A percentile compares a stretch with the other conserved stretches of the same genome.
Conservation (phyloP, 2,329 filamentous ascomycete species). For the Rugonectria rugulosa region DNA sequence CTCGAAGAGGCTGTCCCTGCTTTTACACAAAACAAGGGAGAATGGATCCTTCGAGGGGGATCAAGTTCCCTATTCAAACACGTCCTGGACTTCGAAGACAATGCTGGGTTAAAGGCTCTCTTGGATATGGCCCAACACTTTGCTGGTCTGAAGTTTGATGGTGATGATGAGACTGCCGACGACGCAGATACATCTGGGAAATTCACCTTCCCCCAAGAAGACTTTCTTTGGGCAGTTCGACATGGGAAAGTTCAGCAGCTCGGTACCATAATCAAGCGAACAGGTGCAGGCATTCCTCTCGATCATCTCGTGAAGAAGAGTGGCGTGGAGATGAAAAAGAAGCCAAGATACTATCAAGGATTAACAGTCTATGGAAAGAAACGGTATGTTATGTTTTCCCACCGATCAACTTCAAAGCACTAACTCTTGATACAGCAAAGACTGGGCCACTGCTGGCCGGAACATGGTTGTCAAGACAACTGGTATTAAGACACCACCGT, state of each 20-base stretch:
- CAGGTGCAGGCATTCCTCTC: constrained; percentile 74
- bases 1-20: constrained; percentile 52
- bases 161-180: constrained; percentile 43
- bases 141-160: constrained; percentile 44
- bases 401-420: no score
- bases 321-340: constrained; percentile 68
- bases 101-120: constrained; percentile 61
- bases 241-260: constrained; percentile 64
- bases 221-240: constrained; percentile 55
- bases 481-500: constrained; percentile 60
- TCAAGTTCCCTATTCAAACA: constrained; percentile 48
- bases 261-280: constrained; percentile 68
- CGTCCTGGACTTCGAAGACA: constrained; percentile 61
- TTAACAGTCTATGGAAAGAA: constrained; percentile 79
- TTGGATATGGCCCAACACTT: constrained; percentile 62
- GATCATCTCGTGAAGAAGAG: constrained; percentile 71
- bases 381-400: constrained; percentile 50
- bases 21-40: constrained; percentile 43
- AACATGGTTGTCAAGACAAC: constrained; percentile 48
- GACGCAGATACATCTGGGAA: constrained; percentile 42
- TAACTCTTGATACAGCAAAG: constrained; percentile 50
- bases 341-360: constrained; percentile 78
- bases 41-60: constrained; percentile 17
- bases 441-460: constrained; percentile 75
- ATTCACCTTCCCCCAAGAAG: constrained; percentile 49